These are phyloP conservation scores for Rhinocladiella mackenziei DNA, from an alignment of 2,329 filamentous ascomycete genomes.

Conservation along the genomic window DNA sequence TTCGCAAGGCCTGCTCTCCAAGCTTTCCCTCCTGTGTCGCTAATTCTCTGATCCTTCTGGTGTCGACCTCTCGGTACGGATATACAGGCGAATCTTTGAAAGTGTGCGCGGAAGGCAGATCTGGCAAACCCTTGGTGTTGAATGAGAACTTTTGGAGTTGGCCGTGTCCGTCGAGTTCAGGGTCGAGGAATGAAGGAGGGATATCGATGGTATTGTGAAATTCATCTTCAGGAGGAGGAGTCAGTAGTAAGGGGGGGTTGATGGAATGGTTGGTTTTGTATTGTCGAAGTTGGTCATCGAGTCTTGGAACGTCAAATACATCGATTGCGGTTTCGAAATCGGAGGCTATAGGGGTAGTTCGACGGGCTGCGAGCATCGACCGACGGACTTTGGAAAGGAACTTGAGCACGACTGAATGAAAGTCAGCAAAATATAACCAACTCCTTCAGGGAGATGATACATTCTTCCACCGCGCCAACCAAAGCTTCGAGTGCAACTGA, in stretches of 20 bases:
- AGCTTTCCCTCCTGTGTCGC: slow-evolving; percentile 63
- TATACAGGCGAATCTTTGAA: slow-evolving; percentile 59
- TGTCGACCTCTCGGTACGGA: slow-evolving; percentile 56
- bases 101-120: slow-evolving; percentile 61
- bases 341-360: slow-evolving; percentile 53
- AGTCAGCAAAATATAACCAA: slow-evolving; percentile 23
- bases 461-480: slow-evolving; percentile 54
- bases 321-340: slow-evolving; percentile 56
- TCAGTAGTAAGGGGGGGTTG: slow-evolving; percentile 35
- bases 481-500: slow-evolving; percentile 55
- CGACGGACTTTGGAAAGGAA: slow-evolving; percentile 52
- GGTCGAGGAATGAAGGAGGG: slow-evolving; percentile 47
- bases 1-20: slow-evolving; percentile 62
- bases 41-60: slow-evolving; percentile 57
- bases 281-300: slow-evolving; percentile 25
- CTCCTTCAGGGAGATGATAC: slow-evolving; percentile 37
- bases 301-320: slow-evolving; percentile 36
- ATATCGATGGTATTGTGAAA: slow-evolving; percentile 32
- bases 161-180: slow-evolving; percentile 47
- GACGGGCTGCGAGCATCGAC: slow-evolving; percentile 56
- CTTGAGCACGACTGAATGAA: slow-evolving; percentile 40
- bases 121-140: slow-evolving; percentile 59
- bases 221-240: slow-evolving; percentile 41
- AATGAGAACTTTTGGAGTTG: slow-evolving; percentile 49
- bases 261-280: slow-evolving; percentile 33